Percentiles rank a stretch among this genome's conserved stretches.
phyloP scores from a whole-genome alignment of 164 flowering plant genomes.

The Paratinospora sagittata region DNA sequence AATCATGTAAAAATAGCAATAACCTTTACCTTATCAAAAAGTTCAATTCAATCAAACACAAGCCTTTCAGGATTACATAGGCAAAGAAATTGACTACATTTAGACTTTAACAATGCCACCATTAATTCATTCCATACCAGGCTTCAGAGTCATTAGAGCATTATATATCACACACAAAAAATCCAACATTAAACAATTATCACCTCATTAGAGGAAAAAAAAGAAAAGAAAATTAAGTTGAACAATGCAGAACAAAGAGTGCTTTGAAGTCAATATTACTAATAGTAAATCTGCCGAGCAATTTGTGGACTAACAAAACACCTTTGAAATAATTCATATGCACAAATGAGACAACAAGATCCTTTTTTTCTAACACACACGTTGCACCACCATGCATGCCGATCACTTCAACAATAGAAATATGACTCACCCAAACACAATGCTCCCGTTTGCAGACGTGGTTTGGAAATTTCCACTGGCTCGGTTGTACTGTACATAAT shows the following conservation, averaged over 20 bases:
- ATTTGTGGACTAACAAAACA: not conserved
- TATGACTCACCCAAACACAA: slow-evolving; percentile 73
- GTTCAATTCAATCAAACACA: not conserved
- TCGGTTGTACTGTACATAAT: slow-evolving; percentile 37
- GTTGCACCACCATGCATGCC: no score
- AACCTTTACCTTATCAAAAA: not conserved
- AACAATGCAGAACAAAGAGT: not conserved
- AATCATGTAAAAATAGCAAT: no score
- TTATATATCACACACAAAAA: not conserved
- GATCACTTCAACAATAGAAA: not conserved
- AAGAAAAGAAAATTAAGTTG: no score
- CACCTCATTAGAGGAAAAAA: not conserved
- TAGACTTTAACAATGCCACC: not conserved
- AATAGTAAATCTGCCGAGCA: not conserved
- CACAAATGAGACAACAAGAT: not conserved
- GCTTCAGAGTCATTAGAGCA: not conserved
- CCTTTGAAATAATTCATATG: not conserved
- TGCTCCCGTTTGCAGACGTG: slow-evolving; percentile 38
- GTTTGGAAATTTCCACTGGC: slow-evolving; percentile 63
- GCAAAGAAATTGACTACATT: not conserved
- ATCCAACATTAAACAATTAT: not conserved
- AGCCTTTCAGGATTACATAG: not conserved
- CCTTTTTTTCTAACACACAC: no score
- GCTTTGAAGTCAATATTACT: not conserved
- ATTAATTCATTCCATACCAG: not conserved